Base-by-base conservation (phyloP, 106 monocot species). In the Hemerocallis citrina region DNA sequence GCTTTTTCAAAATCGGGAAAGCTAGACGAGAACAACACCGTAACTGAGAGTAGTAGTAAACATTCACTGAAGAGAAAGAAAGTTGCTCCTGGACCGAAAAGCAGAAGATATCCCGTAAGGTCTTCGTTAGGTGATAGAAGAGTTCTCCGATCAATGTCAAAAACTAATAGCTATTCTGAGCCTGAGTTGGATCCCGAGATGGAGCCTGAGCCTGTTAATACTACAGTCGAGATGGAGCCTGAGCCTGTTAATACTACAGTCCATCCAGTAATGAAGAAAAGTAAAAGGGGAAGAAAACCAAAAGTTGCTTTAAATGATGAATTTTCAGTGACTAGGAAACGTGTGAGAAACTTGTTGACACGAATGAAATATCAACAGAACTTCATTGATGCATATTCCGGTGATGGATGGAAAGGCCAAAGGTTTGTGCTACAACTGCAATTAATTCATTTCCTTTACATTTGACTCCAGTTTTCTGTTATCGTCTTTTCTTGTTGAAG, bases 391-490 rank as follows among this genome's bases (percentile, higher is more conserved):
- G 92, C 92, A 55, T 93, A 93, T 79, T 73, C 81, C 35, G 66
- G 66, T 69, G 88, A 85, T 66, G 92, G 88, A 39, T 93, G 92
- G 92, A 84, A 74, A 76, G 92, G 92, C 17, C 88, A 74, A 77
- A 93, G 81, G 92, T 93, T 50, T 64, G 72, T 41, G 42, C 22
- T 39, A 5, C 11, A 38, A 11, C 5, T n/a, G n/a, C n/a, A n/a
- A n/a, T n/a, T n/a, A n/a, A n/a, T n/a, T n/a, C n/a, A n/a, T n/a
- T n/a, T n/a, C n/a, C n/a, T n/a, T n/a, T n/a, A n/a, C n/a, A n/a
- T n/a, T n/a, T n/a, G n/a, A n/a, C n/a, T n/a, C n/a, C n/a, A n/a
- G n/a, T n/a, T n/a, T n/a, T n/a, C n/a, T n/a, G n/a, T n/a, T n/a
- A n/a, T n/a, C n/a, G n/a, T n/a, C n/a, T n/a, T n/a, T n/a, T n/a